Evolutionary conservation across 148 eudicot genomes (phyloP).

Genomic region (Diospyros lotus): DNA sequence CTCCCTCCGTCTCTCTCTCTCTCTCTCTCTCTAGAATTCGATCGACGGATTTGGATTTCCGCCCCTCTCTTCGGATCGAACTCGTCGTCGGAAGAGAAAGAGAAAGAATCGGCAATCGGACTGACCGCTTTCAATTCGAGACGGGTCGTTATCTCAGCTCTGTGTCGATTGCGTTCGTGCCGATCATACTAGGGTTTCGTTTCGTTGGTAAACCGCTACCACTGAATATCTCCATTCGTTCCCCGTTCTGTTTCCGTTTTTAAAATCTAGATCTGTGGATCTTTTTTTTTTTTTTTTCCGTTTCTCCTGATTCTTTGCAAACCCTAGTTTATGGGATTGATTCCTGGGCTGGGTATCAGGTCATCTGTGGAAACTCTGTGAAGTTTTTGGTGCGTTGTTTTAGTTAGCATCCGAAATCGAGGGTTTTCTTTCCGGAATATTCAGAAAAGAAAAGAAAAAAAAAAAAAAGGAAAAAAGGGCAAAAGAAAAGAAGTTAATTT

Average conservation of each 20-base stretch:
- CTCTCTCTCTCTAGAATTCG: constrained; percentile 15
- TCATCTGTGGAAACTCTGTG: constrained; percentile 47
- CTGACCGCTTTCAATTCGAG: neutral
- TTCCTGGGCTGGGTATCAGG: neutral
- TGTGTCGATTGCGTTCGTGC: constrained; percentile 19
- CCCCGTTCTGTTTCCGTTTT: neutral
- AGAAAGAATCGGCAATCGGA: neutral
- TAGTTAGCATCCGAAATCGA: constrained; percentile 73
- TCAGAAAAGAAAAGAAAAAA: constrained; percentile 9
- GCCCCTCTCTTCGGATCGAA: constrained; percentile 1
- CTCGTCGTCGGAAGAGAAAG: neutral
- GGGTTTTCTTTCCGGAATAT: constrained; percentile 45
- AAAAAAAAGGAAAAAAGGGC: constrained; percentile 15
- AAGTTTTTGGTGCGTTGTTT: constrained; percentile 77
- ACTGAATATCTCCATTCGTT: neutral
- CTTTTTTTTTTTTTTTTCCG: neutral
- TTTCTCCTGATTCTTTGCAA: constrained; percentile 14
- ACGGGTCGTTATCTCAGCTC: neutral
- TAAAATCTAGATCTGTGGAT: neutral
- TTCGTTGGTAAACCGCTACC: neutral
- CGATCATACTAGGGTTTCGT: constrained; percentile 29
- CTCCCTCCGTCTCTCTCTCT: neutral
- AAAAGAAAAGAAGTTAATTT: constrained; percentile 7
- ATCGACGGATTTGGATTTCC: constrained; percentile 9
- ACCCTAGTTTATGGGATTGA: constrained; percentile 11